phyloP scores from a whole-genome alignment of 2,329 filamentous ascomycete genomes.

The Colletotrichum neosansevieriae region DNA sequence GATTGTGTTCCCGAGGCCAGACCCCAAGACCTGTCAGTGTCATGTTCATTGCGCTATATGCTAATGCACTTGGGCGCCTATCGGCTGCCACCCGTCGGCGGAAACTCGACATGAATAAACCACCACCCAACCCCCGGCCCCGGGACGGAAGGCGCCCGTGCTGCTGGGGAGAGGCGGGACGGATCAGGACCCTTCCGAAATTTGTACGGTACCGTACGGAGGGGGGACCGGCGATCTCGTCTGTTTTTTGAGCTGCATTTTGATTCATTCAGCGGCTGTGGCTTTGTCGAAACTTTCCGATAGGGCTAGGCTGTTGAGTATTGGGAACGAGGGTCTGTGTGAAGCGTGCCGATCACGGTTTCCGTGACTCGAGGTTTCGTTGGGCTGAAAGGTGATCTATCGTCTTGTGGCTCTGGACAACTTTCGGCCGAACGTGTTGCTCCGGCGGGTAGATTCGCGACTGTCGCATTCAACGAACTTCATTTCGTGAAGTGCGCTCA shows the following conservation, averaged over 20 bases:
- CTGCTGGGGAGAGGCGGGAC: conserved; percentile 12
- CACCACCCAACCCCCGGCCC: neutral
- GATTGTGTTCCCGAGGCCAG: neutral
- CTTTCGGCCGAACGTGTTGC: too few species aligned
- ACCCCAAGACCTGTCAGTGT: neutral
- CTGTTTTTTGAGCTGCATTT: neutral
- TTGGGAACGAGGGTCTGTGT: neutral
- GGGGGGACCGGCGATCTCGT: neutral
- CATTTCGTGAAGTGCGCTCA: too few species aligned
- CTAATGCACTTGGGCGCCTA: neutral
- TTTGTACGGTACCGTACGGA: neutral
- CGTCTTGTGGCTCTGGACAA: too few species aligned
- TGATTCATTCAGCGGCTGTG: neutral
- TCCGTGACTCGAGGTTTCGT: neutral
- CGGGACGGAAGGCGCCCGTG: conserved; percentile 18
- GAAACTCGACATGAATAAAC: too few species aligned
- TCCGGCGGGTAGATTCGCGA: too few species aligned
- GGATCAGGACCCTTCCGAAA: conserved; percentile 20
- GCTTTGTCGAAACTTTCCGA: too few species aligned
- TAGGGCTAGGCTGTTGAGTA: too few species aligned
- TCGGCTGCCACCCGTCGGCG: too few species aligned
- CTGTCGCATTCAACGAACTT: too few species aligned
- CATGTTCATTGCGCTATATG: neutral
- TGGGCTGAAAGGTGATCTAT: neutral
- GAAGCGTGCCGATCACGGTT: neutral